Evolutionary conservation across 2,329 filamentous ascomycete genomes (phyloP).

Genomic region (Capronia americana): DNA sequence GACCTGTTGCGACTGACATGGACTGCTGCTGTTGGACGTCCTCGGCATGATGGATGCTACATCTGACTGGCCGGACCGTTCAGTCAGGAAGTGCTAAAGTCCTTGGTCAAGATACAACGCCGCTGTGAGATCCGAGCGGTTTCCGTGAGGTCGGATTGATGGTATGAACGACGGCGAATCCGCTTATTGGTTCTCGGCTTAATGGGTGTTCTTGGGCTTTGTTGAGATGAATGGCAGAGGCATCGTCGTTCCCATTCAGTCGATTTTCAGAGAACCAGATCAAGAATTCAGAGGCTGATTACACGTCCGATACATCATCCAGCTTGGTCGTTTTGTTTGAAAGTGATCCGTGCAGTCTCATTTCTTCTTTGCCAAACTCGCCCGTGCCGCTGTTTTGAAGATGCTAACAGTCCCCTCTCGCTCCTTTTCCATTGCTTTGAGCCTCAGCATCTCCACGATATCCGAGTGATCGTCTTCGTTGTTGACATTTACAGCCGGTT

Average conservation of each 20-base stretch:
- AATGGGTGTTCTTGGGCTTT: neutral
- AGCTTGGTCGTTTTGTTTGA: neutral
- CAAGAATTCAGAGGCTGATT: neutral
- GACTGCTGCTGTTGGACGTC: neutral
- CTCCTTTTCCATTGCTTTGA: conserved; percentile 62
- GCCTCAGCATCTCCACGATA: conserved; percentile 64
- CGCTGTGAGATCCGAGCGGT: neutral
- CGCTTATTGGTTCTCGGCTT: neutral
- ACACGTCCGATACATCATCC: neutral
- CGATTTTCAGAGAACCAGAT: neutral
- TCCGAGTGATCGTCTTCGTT: conserved; percentile 36
- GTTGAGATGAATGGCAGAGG: neutral
- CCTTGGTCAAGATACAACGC: neutral
- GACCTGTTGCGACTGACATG: neutral
- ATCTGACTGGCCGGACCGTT: neutral
- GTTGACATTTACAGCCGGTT: neutral
- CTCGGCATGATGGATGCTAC: neutral
- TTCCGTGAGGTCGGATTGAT: neutral
- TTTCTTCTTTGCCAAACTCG: conserved; percentile 38
- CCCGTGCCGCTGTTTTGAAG: conserved; percentile 32
- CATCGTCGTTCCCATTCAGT: neutral
- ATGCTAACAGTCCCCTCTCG: conserved; percentile 34
- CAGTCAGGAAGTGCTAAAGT: neutral
- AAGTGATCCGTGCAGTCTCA: conserved; percentile 13
- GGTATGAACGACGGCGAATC: neutral